Evolutionary conservation across 192 early-diverging fungal genomes (phyloP), one percentile per base, ranked within the genome.

Genomic region (Lobosporangium transversale): DNA sequence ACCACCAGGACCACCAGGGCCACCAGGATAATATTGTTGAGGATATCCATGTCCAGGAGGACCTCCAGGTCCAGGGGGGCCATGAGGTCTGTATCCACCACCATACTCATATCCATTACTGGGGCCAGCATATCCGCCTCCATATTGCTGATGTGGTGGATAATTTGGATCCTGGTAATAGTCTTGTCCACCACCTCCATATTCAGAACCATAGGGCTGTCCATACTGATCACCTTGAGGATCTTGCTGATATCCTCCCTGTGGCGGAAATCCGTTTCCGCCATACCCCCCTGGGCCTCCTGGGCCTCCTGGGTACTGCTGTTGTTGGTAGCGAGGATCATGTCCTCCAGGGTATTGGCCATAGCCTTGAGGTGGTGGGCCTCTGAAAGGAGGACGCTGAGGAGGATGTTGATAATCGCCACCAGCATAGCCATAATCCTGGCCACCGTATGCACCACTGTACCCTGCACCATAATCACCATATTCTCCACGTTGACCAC

Each of bases 141-240:
- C 47, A 31, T 78, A 62, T 6, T 66, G 54, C n/a, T 78, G 64
- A 24, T 71, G 64, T 11, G 36, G 57, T 30, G 23, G 57, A 18
- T 55, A 23, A 4, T 56, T 35, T 5, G 42, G 44, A 45, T 57
- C 54, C 29, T 76, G 60, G 45, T 64, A 69, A 33, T 62, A 58
- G 2, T 64, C 76, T 18, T 73, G 60, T 14, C 53, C 56, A 33
- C 15, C 45, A n/a, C 15, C 40, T n/a, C n/a, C n/a, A 44, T 81
- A 78, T 37, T 78, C 67, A 33, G 51, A 31, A 23, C 63, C 63
- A 40, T 7, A 24, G 3, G 58, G 58, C 18, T 79, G 78, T 29
- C 68, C 70, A 36, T 62, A 62, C 44, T 70, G 82, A 9, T 75
- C 73, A 61, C 79, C 78, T 33, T 53, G 51, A 18, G 6, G 6